A percentile compares a stretch with the other conserved stretches of the same genome.
These are phyloP conservation scores for Logfia minima DNA, from an alignment of 129 eudicot genomes.

Conservation along the genomic window DNA sequence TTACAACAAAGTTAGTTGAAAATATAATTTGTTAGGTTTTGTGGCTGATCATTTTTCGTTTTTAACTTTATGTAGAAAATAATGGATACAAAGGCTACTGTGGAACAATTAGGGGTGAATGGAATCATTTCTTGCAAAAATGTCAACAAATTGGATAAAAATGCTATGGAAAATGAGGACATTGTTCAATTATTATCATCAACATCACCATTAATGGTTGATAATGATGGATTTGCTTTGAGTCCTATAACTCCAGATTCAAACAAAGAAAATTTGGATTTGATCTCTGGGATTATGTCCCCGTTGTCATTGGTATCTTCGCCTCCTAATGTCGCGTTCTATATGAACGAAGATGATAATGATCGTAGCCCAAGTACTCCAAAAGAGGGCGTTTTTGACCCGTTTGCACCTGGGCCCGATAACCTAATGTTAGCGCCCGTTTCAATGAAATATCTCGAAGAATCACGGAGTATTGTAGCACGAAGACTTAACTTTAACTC, in stretches of 20 bases:
- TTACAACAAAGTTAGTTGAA: not conserved
- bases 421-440: slow-evolving; percentile 50
- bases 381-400: slow-evolving; percentile 54
- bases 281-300: slow-evolving; percentile 24
- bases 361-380: slow-evolving; percentile 48
- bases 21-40: slow-evolving; percentile 9
- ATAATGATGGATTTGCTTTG: slow-evolving; percentile 28
- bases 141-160: slow-evolving; percentile 20
- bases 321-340: slow-evolving; percentile 11
- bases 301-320: slow-evolving; percentile 33
- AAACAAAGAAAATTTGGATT: slow-evolving; percentile 32
- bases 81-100: slow-evolving; percentile 36
- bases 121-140: slow-evolving; percentile 3
- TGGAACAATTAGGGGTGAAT: slow-evolving; percentile 17
- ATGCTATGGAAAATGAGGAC: slow-evolving; percentile 20
- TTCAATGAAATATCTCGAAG: slow-evolving; percentile 37
- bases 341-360: slow-evolving; percentile 24
- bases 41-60: not conserved
- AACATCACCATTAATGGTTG: slow-evolving; percentile 11
- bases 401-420: slow-evolving; percentile 74
- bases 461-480: slow-evolving; percentile 38
- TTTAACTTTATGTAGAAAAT: not conserved
- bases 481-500: slow-evolving; percentile 47
- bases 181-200: slow-evolving; percentile 16
- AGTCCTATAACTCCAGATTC: slow-evolving; percentile 57